A percentile compares a stretch with the other conserved stretches of the same genome.
These are phyloP conservation scores for Taiozyma sp. DNA, from an alignment of 1,139 yeast genomes.

Conservation along the genomic window DNA sequence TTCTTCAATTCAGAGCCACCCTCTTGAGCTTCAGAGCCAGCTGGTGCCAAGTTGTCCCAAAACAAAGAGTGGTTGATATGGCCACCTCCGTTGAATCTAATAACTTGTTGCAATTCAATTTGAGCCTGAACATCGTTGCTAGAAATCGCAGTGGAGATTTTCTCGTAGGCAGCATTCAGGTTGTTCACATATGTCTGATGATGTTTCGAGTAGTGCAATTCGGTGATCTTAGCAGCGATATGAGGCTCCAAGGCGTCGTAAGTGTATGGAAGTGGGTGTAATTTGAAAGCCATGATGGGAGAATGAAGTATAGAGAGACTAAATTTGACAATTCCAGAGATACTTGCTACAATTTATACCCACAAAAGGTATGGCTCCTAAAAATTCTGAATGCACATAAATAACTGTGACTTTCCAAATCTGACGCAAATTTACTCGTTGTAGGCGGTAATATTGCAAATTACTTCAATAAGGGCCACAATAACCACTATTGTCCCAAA, in stretches of 20 bases:
- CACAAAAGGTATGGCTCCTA: neutral
- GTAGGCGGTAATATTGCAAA: neutral
- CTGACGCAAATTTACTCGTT: neutral
- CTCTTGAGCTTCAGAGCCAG: slow-evolving; percentile 30
- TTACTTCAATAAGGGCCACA: neutral
- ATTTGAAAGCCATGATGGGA: slow-evolving; percentile 4
- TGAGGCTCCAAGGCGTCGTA: slow-evolving; percentile 77
- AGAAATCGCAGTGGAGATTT: slow-evolving; percentile 53
- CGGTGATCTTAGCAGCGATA: slow-evolving; percentile 83
- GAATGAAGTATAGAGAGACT: neutral
- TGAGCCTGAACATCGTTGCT: slow-evolving; percentile 61
- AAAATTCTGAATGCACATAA: neutral
- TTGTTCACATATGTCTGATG: slow-evolving; percentile 92
- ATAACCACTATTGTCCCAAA: neutral
- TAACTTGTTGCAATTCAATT: slow-evolving; percentile 55
- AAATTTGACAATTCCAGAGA: neutral
- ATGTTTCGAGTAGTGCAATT: slow-evolving; percentile 83
- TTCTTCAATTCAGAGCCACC: slow-evolving; percentile 79
- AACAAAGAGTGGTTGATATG: slow-evolving; percentile 79
- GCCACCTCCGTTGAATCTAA: slow-evolving; percentile 94
- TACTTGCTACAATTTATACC: neutral
- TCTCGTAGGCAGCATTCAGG: slow-evolving; percentile 74
- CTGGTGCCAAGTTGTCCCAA: slow-evolving; percentile 89
- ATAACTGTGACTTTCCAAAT: neutral
- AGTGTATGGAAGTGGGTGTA: slow-evolving; percentile 12